Evolutionary conservation across 306 rosid species (phyloP).

Genomic region (Vachellia collinsii): DNA sequence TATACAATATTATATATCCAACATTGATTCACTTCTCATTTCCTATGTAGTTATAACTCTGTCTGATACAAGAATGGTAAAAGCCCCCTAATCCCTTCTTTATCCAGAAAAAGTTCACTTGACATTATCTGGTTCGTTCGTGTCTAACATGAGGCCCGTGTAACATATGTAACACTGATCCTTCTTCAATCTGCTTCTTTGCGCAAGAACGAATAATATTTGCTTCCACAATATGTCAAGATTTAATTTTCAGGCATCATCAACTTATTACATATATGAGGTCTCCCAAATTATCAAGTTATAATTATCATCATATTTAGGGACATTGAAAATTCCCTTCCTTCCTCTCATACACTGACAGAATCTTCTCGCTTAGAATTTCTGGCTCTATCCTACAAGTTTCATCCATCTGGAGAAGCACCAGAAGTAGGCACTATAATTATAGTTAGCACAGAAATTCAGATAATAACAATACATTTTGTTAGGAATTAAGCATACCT

Average conservation of each 20-base stretch:
- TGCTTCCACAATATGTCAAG: neutral
- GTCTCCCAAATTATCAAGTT: neutral
- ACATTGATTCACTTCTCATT: neutral
- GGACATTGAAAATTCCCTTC: conserved; percentile 27
- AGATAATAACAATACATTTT: neutral
- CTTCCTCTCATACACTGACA: conserved; percentile 32
- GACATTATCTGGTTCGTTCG: neutral
- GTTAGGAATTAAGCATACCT: conserved; percentile 29
- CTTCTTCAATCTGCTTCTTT: neutral
- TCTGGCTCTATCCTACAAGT: conserved; percentile 34
- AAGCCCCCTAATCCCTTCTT: neutral
- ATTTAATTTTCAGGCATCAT: conserved; percentile 21
- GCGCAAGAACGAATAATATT: neutral
- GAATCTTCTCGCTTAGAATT: conserved; percentile 37
- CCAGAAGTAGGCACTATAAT: neutral
- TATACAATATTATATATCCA: too few relatives aligned
- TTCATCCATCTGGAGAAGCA: conserved; percentile 40
- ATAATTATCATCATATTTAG: neutral
- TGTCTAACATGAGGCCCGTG: neutral
- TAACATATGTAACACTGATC: neutral
- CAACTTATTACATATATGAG: neutral
- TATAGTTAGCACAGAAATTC: neutral
- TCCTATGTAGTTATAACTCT: neutral
- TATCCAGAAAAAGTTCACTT: neutral
- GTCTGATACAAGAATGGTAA: neutral